phyloP scores from a whole-genome alignment of 345 rosid species.

The Jatropha curcas region DNA sequence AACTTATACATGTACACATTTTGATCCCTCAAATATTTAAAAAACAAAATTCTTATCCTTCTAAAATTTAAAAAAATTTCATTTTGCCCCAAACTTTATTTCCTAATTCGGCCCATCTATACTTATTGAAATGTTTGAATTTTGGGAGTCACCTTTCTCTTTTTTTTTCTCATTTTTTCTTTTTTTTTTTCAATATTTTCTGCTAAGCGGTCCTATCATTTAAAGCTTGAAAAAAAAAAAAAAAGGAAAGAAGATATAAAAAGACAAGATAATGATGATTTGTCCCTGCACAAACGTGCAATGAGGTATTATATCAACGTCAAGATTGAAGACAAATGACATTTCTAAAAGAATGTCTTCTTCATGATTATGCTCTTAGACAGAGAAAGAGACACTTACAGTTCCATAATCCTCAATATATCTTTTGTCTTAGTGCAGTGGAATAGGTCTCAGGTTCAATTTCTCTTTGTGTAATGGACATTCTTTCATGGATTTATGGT shows the following conservation, averaged over 20 bases:
- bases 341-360: background rate
- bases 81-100: too few relatives aligned
- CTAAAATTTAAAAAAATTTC: too few relatives aligned
- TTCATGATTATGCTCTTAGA: background rate
- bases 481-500: too few relatives aligned
- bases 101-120: too few relatives aligned
- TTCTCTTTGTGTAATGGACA: too few relatives aligned
- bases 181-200: background rate
- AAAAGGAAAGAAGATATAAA: background rate
- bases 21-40: too few relatives aligned
- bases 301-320: background rate
- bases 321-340: background rate
- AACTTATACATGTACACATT: too few relatives aligned
- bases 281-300: background rate
- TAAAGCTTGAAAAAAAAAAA: too few relatives aligned
- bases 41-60: too few relatives aligned
- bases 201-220: background rate
- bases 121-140: background rate
- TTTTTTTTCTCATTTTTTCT: background rate
- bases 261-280: background rate
- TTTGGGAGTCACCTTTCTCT: background rate
- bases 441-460: too few relatives aligned
- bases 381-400: background rate
- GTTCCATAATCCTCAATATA: background rate
- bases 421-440: too few relatives aligned